A percentile compares a stretch with the other conserved stretches of the same genome.
phyloP scores from a whole-genome alignment of 23 red algal genomes.

The Gracilaria gracilis region DNA sequence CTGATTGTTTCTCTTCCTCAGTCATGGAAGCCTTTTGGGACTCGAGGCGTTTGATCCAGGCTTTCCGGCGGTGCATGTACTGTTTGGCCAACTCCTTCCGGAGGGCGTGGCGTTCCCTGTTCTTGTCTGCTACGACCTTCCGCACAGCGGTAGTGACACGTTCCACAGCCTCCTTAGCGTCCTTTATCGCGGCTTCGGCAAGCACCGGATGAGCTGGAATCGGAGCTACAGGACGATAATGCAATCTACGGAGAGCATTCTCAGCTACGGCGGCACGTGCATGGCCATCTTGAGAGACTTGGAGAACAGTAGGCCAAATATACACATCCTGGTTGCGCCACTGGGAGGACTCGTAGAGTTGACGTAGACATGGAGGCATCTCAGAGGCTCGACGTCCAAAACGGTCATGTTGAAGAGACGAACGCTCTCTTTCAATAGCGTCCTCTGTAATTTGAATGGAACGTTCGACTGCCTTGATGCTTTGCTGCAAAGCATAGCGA shows the following conservation, averaged over 20 bases:
- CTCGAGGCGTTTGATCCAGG: conserved; percentile 37
- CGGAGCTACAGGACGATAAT: conserved; percentile 6
- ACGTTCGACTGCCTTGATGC: conserved; percentile 42
- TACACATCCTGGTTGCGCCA: conserved; percentile 64
- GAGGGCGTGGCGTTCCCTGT: neutral
- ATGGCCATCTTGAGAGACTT: conserved; percentile 39
- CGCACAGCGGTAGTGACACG: neutral
- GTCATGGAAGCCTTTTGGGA: neutral
- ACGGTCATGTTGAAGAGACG: conserved; percentile 47
- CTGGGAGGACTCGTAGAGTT: conserved; percentile 46
- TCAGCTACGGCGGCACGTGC: conserved; percentile 34
- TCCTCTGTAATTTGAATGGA: conserved; percentile 53
- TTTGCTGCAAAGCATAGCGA: conserved; percentile 21
- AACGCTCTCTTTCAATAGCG: conserved; percentile 42
- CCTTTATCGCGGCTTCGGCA: conserved; percentile 48
- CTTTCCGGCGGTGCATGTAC: conserved; percentile 43
- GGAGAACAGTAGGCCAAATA: conserved; percentile 62
- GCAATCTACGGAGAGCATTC: conserved; percentile 8
- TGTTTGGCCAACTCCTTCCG: neutral
- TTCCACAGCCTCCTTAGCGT: conserved; percentile 26
- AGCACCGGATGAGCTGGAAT: conserved; percentile 3
- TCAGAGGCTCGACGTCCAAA: conserved; percentile 55
- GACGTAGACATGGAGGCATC: conserved; percentile 60
- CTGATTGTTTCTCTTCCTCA: conserved; percentile 25
- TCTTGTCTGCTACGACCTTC: conserved; percentile 6